These are phyloP conservation scores for Betula pendula DNA, from an alignment of 306 rosid genomes.

Conservation along the genomic window DNA sequence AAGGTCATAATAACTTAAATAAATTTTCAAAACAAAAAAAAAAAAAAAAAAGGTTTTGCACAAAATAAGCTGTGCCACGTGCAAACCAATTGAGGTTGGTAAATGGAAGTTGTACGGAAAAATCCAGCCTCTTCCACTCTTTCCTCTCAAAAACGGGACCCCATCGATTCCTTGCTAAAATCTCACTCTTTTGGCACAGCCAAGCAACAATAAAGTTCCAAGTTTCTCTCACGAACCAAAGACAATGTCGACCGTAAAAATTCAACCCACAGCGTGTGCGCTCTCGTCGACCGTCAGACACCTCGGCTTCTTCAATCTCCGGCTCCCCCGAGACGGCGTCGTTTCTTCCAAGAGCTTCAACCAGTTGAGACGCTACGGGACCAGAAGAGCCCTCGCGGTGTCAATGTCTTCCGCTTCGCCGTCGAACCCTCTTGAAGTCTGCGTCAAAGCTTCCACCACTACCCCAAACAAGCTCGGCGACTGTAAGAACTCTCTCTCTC, in stretches of 20 bases:
- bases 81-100: background rate
- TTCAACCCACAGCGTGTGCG: constrained; percentile 62
- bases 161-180: background rate
- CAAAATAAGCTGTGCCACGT: background rate
- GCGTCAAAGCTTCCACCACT: constrained; percentile 70
- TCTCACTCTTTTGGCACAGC: background rate
- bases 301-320: constrained; percentile 29
- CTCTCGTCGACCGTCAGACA: constrained; percentile 59
- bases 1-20: no score
- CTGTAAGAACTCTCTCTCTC: constrained; percentile 41
- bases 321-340: constrained; percentile 31
- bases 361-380: constrained; percentile 10
- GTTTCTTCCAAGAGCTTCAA: constrained; percentile 24
- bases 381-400: constrained; percentile 39
- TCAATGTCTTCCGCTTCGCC: constrained; percentile 59
- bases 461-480: constrained; percentile 72
- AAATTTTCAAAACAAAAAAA: no score
- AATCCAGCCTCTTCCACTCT: background rate
- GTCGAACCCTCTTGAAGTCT: constrained; percentile 53
- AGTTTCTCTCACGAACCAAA: background rate
- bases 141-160: background rate
- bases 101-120: background rate
- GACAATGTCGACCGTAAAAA: constrained; percentile 52
- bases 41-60: background rate
- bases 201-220: background rate